Evolutionary conservation across 2,329 filamentous ascomycete species (phyloP).

Genomic region (Penicillium nordicum): DNA sequence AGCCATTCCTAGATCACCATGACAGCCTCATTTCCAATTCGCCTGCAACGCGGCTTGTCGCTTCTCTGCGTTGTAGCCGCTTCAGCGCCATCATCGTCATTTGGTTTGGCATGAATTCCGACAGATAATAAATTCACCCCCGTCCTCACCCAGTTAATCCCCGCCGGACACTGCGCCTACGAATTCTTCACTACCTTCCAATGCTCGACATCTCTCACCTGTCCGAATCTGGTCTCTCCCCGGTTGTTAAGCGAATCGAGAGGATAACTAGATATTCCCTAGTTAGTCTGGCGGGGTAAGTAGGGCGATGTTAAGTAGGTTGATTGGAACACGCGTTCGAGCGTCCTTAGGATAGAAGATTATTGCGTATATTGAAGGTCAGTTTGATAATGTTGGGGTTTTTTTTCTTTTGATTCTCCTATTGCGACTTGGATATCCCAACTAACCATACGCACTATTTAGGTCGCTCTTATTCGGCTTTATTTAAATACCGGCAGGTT

Average conservation of each 20-base stretch:
- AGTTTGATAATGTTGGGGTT: neutral
- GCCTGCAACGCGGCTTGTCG: slow-evolving; percentile 22
- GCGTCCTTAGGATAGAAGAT: slow-evolving; percentile 50
- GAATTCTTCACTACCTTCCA: slow-evolving; percentile 39
- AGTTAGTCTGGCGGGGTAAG: slow-evolving; percentile 51
- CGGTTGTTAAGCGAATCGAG: slow-evolving; percentile 33
- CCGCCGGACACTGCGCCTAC: slow-evolving; percentile 40
- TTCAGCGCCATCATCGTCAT: slow-evolving; percentile 22
- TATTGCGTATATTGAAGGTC: slow-evolving; percentile 53
- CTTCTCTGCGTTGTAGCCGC: slow-evolving; percentile 20
- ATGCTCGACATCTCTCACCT: slow-evolving; percentile 36
- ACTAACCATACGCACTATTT: neutral
- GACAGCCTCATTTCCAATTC: slow-evolving; percentile 21
- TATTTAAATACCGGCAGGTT: slow-evolving; percentile 51
- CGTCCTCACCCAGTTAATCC: slow-evolving; percentile 38
- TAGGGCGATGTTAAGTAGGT: slow-evolving; percentile 49
- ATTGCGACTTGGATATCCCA: neutral
- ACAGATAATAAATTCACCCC: slow-evolving; percentile 37
- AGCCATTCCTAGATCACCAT: slow-evolving; percentile 9
- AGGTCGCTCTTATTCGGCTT: slow-evolving; percentile 48
- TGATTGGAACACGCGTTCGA: slow-evolving; percentile 39
- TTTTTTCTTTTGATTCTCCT: neutral
- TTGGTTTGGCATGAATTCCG: slow-evolving; percentile 39
- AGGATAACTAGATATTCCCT: slow-evolving; percentile 28
- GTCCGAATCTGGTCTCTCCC: slow-evolving; percentile 14